Evolutionary conservation across 2,329 filamentous ascomycete species (phyloP).

Genomic region (Pestalotiopsis sp.): DNA sequence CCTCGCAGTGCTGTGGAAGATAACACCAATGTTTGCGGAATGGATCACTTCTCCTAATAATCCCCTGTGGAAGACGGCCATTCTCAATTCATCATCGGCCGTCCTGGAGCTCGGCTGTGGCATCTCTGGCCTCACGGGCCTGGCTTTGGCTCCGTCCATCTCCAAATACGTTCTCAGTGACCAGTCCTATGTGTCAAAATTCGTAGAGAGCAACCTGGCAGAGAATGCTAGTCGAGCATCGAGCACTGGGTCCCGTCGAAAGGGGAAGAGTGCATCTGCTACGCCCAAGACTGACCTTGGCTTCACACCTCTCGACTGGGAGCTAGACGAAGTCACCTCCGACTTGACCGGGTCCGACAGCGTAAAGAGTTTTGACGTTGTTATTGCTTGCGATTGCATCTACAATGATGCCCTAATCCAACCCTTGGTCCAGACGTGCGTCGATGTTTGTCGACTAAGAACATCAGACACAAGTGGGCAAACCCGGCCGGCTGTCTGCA

Average conservation of each 20-base stretch:
- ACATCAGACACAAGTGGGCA: slow-evolving; percentile 16
- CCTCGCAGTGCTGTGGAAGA: slow-evolving; percentile 79
- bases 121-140: slow-evolving; percentile 77
- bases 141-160: slow-evolving; percentile 66
- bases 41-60: slow-evolving; percentile 73
- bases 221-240: slow-evolving; percentile 52
- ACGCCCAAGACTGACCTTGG: slow-evolving; percentile 43
- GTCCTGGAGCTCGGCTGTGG: slow-evolving; percentile 88
- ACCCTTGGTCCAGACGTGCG: slow-evolving; percentile 82
- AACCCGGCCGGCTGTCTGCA: slow-evolving; percentile 64
- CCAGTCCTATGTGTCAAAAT: slow-evolving; percentile 79
- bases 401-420: slow-evolving; percentile 88
- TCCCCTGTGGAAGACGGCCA: slow-evolving; percentile 57
- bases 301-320: slow-evolving; percentile 80
- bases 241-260: slow-evolving; percentile 19
- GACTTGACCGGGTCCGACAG: slow-evolving; percentile 39
- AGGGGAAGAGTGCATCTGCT: slow-evolving; percentile 18
- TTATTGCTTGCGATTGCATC: slow-evolving; percentile 91
- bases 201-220: slow-evolving; percentile 76
- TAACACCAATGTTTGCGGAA: slow-evolving; percentile 79
- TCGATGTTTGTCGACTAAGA: slow-evolving; percentile 70
- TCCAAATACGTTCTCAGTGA: slow-evolving; percentile 79
- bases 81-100: slow-evolving; percentile 57
- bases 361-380: slow-evolving; percentile 63
- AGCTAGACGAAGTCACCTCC: slow-evolving; percentile 59